Percentiles rank a stretch among this genome's conserved stretches.
phyloP scores from a whole-genome alignment of 495 filamentous ascomycete genomes.

The Lasiosphaeria hispida region DNA sequence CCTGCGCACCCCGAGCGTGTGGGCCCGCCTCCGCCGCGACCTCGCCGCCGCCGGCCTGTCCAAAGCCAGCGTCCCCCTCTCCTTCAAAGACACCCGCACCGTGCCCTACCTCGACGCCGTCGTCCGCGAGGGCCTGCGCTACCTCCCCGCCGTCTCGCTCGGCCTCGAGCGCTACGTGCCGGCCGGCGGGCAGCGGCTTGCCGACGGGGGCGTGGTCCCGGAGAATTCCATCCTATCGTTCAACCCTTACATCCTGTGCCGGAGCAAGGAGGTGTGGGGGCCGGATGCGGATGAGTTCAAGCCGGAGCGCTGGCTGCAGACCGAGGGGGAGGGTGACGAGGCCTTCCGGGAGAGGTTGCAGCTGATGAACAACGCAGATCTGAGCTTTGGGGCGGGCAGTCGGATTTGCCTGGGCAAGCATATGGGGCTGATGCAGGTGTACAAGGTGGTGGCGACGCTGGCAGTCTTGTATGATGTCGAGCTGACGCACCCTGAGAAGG shows the following conservation, averaged over 20 bases:
- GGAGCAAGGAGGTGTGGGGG: conserved; percentile 43
- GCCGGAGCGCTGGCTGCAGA: conserved; percentile 52
- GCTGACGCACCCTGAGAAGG: conserved; percentile 30
- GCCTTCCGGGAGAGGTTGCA: conserved; percentile 27
- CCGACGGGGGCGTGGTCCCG: conserved; percentile 37
- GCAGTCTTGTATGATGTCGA: conserved; percentile 32
- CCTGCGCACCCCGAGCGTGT: conserved; percentile 43
- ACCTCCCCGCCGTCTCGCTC: conserved; percentile 49
- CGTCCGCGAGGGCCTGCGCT: conserved; percentile 52
- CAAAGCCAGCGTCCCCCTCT: conserved; percentile 1
- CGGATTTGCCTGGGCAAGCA: conserved; percentile 43
- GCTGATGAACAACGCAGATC: conserved; percentile 30
- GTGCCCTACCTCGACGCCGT: conserved; percentile 50
- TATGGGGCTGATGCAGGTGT: conserved; percentile 40
- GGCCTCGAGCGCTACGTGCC: conserved; percentile 47
- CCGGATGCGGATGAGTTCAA: conserved; percentile 47
- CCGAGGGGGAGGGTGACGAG: conserved; percentile 22
- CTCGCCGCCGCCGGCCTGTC: conserved; percentile 26
- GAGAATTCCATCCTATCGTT: conserved; percentile 33
- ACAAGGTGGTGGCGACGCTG: conserved; percentile 42
- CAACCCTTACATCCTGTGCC: conserved; percentile 39
- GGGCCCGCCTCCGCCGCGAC: conserved; percentile 38
- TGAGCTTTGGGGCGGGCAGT: conserved; percentile 42
- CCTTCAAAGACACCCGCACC: conserved; percentile 13
- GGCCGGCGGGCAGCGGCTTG: conserved; percentile 32